Percentiles rank a stretch among this genome's conserved stretches.
Conservation (phyloP, 1,284 basidiomycete species). For the Cutaneotrichosporon sp. region DNA sequence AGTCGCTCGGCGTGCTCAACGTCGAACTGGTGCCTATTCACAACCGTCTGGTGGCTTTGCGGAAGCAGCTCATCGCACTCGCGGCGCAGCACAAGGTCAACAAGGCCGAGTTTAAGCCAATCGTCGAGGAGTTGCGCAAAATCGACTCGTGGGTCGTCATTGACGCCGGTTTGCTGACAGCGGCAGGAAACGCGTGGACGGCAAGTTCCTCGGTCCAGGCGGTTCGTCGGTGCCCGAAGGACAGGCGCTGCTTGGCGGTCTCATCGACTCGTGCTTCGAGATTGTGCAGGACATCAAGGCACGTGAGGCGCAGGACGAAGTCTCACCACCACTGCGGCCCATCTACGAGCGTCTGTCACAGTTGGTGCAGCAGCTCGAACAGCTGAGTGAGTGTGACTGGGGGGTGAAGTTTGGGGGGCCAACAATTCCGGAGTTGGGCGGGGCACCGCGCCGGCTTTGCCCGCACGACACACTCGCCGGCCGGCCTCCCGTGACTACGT, state of each 20-base stretch:
- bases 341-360: slow-evolving; percentile 89
- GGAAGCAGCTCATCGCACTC: slow-evolving; percentile 82
- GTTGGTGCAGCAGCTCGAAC: slow-evolving; percentile 57
- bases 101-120: slow-evolving; percentile 80
- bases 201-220: slow-evolving; percentile 90
- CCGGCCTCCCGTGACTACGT: too few species aligned
- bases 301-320: slow-evolving; percentile 85
- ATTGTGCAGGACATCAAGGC: slow-evolving; percentile 94
- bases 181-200: slow-evolving; percentile 77
- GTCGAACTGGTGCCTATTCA: slow-evolving; percentile 84
- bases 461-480: background rate
- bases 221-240: slow-evolving; percentile 81
- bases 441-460: too few species aligned
- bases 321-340: slow-evolving; percentile 79
- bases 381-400: slow-evolving; percentile 43
- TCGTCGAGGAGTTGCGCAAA: slow-evolving; percentile 88
- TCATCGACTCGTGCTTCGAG: slow-evolving; percentile 96
- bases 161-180: slow-evolving; percentile 12
- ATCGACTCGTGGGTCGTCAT: slow-evolving; percentile 78
- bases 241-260: slow-evolving; percentile 68
- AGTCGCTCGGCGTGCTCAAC: slow-evolving; percentile 77
- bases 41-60: slow-evolving; percentile 78
- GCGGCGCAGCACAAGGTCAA: slow-evolving; percentile 79
- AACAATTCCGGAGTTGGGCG: too few species aligned
- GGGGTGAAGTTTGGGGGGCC: too few species aligned